Evolutionary conservation across 164 flowering plant genomes (phyloP).

Genomic region (Warburgia ugandensis): DNA sequence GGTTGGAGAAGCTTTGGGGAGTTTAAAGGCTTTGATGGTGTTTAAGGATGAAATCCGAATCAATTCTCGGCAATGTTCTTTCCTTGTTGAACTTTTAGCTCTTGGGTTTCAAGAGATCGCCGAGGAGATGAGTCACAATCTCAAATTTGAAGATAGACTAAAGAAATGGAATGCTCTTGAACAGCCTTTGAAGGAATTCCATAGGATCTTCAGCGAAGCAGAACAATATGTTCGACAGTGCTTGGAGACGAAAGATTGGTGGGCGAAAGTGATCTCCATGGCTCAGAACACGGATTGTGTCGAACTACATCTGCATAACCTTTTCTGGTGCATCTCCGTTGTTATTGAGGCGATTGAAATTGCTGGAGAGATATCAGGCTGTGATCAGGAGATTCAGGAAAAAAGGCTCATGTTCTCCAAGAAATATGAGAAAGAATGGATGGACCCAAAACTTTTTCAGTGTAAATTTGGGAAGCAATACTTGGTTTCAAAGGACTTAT

Average conservation of each 20-base stretch:
- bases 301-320: constrained; percentile 74
- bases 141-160: constrained; percentile 59
- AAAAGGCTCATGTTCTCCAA: constrained; percentile 30
- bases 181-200: constrained; percentile 65
- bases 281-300: constrained; percentile 66
- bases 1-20: constrained; percentile 77
- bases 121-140: constrained; percentile 47
- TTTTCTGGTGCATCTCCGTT: constrained; percentile 43
- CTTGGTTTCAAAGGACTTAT: constrained; percentile 46
- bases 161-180: constrained; percentile 85
- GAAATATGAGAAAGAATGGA: constrained; percentile 64
- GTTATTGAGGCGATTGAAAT: constrained; percentile 73
- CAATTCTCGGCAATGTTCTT: constrained; percentile 62
- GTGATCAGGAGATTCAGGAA: constrained; percentile 53
- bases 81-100: constrained; percentile 49
- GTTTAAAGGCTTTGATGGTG: constrained; percentile 72
- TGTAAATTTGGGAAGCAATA: constrained; percentile 71
- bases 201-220: constrained; percentile 61
- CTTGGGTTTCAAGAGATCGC: constrained; percentile 51
- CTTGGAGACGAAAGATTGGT: constrained; percentile 59
- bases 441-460: constrained; percentile 59
- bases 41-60: constrained; percentile 52
- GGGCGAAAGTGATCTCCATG: constrained; percentile 56
- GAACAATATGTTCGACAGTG: constrained; percentile 56
- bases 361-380: constrained; percentile 56